Base-by-base conservation (phyloP, 2,329 filamentous ascomycete species). In the Madurella mycetomatis region DNA sequence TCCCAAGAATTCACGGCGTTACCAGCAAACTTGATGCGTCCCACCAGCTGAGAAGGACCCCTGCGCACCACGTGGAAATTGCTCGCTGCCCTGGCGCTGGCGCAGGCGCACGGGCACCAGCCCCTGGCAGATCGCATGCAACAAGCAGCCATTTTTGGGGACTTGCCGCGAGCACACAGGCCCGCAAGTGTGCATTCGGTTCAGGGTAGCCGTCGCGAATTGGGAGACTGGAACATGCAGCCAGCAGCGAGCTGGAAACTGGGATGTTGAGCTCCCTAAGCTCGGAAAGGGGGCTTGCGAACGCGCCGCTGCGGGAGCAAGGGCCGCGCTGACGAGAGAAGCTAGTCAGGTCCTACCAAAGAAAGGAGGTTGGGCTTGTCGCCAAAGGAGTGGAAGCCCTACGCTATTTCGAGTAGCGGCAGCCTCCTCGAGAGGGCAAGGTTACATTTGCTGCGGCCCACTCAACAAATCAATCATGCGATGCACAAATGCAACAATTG, bases 11-110 rank as follows among this genome's bases (percentile, higher is more conserved):
- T 25, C 25, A 25, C 25, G 25, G 25, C 25, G 25, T 25, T 25
- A 25, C 25, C 25, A 25, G 25, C 25, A 25, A 25, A 25, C 25
- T 25, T 25, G 25, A 25, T 25, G 25, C 25, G 25, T 7, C 25
- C 25, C 25, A 7, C 25, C 18, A 40, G 50, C 47, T 53, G 51
- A 54, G 40, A 5, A 15, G 31, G 19, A 56, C 49, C 55, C 55
- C 37, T 57, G 51, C 41, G 1, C 16, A 41, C 54, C 55, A 57
- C 55, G 51, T 57, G 55, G 55, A 17, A 18, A 51, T 13, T 12
- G 37, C 15, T 16, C 8, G 40, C 15, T n/a, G n/a, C n/a, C n/a
- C n/a, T n/a, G n/a, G n/a, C n/a, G n/a, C n/a, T n/a, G 17, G n/a
- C 15, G 40, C n/a, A 9, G 40, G 17, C 40, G 40, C 40, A 41